phyloP scores from a whole-genome alignment of 345 rosid genomes.

The Clausena lansium region DNA sequence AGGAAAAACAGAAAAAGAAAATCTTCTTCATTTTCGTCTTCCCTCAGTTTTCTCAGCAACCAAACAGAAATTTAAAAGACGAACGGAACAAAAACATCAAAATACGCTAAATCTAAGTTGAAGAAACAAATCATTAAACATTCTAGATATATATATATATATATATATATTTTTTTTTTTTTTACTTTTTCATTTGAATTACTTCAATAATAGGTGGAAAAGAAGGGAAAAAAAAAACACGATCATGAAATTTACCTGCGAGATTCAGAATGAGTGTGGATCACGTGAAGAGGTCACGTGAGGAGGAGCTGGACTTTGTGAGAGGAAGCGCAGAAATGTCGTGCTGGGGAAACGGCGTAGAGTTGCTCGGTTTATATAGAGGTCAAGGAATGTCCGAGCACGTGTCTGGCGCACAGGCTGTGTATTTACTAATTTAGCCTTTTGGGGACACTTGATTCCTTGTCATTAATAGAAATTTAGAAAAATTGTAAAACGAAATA shows the following conservation, averaged over 20 bases:
- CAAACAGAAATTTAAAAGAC: neutral
- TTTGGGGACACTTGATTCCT: neutral
- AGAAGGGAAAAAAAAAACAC: neutral
- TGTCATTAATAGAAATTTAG: neutral
- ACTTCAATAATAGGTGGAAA: no score
- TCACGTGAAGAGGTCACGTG: neutral
- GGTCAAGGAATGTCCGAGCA: neutral
- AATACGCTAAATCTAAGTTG: neutral
- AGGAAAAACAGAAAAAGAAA: neutral
- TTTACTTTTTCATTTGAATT: neutral
- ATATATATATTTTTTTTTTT: no score
- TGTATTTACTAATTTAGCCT: conserved; percentile 6
- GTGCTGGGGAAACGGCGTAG: neutral
- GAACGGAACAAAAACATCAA: neutral
- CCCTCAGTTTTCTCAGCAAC: neutral
- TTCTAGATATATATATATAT: no score
- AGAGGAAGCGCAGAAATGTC: conserved; percentile 3
- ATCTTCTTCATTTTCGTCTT: neutral
- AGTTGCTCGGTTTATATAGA: neutral
- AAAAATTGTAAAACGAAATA: neutral
- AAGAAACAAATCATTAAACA: neutral
- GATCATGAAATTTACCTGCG: conserved; percentile 3
- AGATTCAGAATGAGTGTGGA: neutral
- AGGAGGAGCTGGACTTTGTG: neutral
- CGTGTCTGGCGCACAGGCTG: neutral